Evolutionary conservation across 208 protist genomes (phyloP), one percentile per base, ranked within the genome.

Genomic region (Leishmania gerbilli): DNA sequence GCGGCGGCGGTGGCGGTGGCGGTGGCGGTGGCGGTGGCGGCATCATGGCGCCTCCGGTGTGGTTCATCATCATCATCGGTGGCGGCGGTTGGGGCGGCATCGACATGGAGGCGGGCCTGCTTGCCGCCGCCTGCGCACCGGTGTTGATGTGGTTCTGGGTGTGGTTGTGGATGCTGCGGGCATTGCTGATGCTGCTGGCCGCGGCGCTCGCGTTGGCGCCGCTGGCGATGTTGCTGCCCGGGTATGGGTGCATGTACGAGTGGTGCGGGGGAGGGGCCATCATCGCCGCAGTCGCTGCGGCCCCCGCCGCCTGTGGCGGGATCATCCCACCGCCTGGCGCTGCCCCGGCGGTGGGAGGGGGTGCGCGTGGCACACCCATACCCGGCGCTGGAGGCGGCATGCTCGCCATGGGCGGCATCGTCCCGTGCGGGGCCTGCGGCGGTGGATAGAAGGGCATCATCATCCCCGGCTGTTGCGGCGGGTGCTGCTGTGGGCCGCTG

Each of bases 361-460:
- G 49, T 42, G n/a, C 71, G 67, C 34, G 40, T 49, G 67, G 60
- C 60, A 65, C 37, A 15, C 21, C 27, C 60, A 65, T 72, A n/a
- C 21, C 53, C 51, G 71, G 71, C 51, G 71, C 11, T 58, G 71
- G 71, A 42, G 71, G 51, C 31, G 71, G 8, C 51, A 76, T 76
- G n/a, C 24, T 34, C 45, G 47, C 5, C 71, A 55, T 37, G 24
- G 37, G 40, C 60, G 65, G 31, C 79, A 82, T 79, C 65, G 71
- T 67, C 27, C 80, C 77, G 15, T 47, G 76, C n/a, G 75, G 76
- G 11, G 74, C 58, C 11, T 42, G 76, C 11, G 64, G 75, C 3
- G 62, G 60, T 31, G 27, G 49, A 49, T 79, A 84, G 56, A 74
- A 79, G n/a, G 67, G 68, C 55, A 83, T 71, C 74, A 87, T 68